A percentile compares a stretch with the other conserved stretches of the same genome.
Conservation (phyloP, 129 eudicot species). For the Saussurea involucrata region DNA sequence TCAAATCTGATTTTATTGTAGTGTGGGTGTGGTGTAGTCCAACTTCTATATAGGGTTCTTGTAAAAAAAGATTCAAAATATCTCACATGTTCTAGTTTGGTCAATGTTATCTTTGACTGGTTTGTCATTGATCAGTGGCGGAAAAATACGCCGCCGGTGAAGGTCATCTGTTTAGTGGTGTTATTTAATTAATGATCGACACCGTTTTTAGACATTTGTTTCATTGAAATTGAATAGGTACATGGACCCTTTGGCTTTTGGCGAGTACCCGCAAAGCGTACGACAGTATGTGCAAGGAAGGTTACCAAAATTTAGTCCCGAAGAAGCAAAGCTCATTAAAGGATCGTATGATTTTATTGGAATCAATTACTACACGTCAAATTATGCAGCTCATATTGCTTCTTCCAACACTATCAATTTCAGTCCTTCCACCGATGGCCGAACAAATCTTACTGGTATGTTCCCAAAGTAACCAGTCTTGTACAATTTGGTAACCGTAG, state of each 20-base stretch:
- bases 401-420: constrained; percentile 1
- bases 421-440: constrained; percentile 19
- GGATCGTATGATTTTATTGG: constrained; percentile 46
- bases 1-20: no score
- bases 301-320: constrained; percentile 29
- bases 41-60: not conserved
- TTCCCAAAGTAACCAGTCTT: not conserved
- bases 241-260: constrained; percentile 34
- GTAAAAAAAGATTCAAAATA: not conserved
- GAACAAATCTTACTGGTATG: constrained; percentile 2
- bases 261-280: constrained; percentile 34
- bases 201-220: not conserved
- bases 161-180: no score
- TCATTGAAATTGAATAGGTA: constrained; percentile 12
- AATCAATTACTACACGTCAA: constrained; percentile 35
- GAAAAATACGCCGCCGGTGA: no score
- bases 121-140: no score
- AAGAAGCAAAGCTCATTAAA: constrained; percentile 25
- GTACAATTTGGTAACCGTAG: not conserved
- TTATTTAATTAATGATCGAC: not conserved
- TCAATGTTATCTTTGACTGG: no score
- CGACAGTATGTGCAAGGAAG: constrained; percentile 12
- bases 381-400: constrained; percentile 14
- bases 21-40: no score
- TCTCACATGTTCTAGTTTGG: not conserved